phyloP scores from a whole-genome alignment of 768 basidiomycete genomes.

The Pisolithus orientalis region DNA sequence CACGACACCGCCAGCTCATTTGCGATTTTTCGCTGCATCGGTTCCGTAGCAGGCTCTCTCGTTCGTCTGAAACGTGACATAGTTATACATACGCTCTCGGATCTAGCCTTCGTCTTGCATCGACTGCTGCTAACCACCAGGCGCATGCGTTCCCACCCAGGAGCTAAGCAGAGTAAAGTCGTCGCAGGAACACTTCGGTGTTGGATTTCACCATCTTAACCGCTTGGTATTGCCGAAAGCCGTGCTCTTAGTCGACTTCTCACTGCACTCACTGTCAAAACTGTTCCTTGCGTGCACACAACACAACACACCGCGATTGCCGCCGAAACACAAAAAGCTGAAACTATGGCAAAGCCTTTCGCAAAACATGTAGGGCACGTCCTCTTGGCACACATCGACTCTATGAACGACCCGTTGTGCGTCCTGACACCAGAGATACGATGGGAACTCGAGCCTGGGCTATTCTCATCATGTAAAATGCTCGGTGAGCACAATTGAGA shows the following conservation, averaged over 20 bases:
- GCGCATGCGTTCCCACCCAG: constrained; percentile 61
- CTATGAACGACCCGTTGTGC: constrained; percentile 70
- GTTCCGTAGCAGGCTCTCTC: constrained; percentile 51
- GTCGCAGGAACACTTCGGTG: constrained; percentile 59
- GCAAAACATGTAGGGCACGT: constrained; percentile 82
- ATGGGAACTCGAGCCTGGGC: constrained; percentile 68
- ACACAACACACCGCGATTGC: constrained; percentile 10
- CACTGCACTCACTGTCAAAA: constrained; percentile 64
- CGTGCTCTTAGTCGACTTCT: constrained; percentile 64
- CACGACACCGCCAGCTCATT: constrained; percentile 49
- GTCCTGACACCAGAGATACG: constrained; percentile 52
- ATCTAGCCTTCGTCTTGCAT: constrained; percentile 57
- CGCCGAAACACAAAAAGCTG: constrained; percentile 49
- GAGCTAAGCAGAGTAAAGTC: constrained; percentile 57
- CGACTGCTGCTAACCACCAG: constrained; percentile 53
- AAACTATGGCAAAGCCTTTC: constrained; percentile 74
- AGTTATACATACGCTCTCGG: constrained; percentile 61
- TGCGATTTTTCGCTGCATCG: constrained; percentile 52
- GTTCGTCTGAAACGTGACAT: constrained; percentile 80
- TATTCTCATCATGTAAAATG: constrained; percentile 79
- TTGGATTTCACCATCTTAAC: constrained; percentile 52
- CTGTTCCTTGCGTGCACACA: constrained; percentile 44
- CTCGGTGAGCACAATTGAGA: constrained; percentile 76
- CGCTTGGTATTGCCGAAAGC: constrained; percentile 56
- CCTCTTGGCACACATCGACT: constrained; percentile 71